Base-by-base conservation (phyloP, 1,284 basidiomycete species). In the Wallemia mellicola region DNA sequence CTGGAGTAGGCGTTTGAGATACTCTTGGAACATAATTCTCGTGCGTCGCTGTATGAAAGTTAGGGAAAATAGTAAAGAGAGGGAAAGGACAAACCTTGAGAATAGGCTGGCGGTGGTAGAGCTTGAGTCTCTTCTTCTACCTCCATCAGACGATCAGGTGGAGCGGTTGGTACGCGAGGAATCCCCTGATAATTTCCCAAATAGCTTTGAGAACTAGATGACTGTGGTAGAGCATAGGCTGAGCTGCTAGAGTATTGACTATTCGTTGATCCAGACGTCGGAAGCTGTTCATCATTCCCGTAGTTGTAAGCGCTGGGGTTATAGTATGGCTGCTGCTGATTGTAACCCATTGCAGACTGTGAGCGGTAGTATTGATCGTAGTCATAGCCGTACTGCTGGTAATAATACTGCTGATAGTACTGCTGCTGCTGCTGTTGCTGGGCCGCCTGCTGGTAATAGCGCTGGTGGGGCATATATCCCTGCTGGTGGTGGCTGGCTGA, bases 401-500 rank as follows among this genome's bases (percentile, higher is more conserved):
- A 63, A 63, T 68, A 65, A 27, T 67, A 64, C 58, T 61, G 60
- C 27, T 59, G 64, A 58, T 66, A 66, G 48, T 66, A 64, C 5
- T 66, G 63, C 5, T 64, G 32, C 55, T 66, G 64, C 60, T 68
- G 63, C 19, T 62, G 63, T 28, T 63, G 66, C 24, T 66, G 64
- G 5, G 64, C 63, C n/a, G 57, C 60, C 28, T 61, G 61, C 32
- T 64, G 26, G 57, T 61, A 63, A 26, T 64, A 61, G 38, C 57
- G 15, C 30, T 60, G 60, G 9, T 25, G 54, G 11, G 11, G 56
- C 1, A 1, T 28, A 7, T 61, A 57, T 25, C 57, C 55, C 5
- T 27, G 27, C 48, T 58, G 33, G 15, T 30, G 58, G 24, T 80
- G 79, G 33, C 72, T 65, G 54, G 73, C 70, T 62, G 76, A 77